phyloP scores from a whole-genome alignment of 257 asterid genomes.

The Rauvolfia tetraphylla region DNA sequence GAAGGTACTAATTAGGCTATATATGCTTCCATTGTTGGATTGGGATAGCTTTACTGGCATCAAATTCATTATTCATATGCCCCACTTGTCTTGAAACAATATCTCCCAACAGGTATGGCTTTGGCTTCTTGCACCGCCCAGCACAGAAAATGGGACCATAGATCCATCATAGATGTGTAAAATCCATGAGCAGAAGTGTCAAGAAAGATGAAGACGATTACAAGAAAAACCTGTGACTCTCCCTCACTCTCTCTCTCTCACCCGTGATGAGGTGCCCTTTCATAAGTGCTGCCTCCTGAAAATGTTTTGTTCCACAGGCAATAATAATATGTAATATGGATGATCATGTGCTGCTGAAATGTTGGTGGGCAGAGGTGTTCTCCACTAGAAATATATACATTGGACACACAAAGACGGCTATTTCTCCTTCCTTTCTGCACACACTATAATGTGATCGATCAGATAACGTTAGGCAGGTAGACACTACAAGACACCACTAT shows the following conservation, averaged over 20 bases:
- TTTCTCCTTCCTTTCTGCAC: background rate
- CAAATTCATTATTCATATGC: too few relatives aligned
- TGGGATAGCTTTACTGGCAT: too few relatives aligned
- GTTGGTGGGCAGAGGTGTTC: slow-evolving; percentile 14
- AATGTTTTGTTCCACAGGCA: background rate
- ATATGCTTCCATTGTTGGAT: too few relatives aligned
- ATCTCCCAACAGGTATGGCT: background rate
- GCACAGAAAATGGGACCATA: slow-evolving; percentile 3
- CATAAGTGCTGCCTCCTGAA: background rate
- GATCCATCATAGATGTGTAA: background rate
- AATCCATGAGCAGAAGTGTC: background rate
- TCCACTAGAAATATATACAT: background rate
- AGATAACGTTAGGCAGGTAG: slow-evolving; percentile 20
- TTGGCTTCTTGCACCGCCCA: slow-evolving; percentile 8
- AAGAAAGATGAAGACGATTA: background rate
- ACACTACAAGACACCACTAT: slow-evolving; percentile 7
- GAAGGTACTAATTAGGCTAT: too few relatives aligned
- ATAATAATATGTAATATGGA: background rate
- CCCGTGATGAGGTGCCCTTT: background rate
- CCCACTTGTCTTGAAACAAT: background rate
- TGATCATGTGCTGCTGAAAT: background rate
- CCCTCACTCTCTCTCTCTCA: background rate
- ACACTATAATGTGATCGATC: background rate
- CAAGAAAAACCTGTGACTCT: background rate
- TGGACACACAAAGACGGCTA: background rate